phyloP scores from a whole-genome alignment of 1,139 yeast species.

The Suhomyces chickasaworum region DNA sequence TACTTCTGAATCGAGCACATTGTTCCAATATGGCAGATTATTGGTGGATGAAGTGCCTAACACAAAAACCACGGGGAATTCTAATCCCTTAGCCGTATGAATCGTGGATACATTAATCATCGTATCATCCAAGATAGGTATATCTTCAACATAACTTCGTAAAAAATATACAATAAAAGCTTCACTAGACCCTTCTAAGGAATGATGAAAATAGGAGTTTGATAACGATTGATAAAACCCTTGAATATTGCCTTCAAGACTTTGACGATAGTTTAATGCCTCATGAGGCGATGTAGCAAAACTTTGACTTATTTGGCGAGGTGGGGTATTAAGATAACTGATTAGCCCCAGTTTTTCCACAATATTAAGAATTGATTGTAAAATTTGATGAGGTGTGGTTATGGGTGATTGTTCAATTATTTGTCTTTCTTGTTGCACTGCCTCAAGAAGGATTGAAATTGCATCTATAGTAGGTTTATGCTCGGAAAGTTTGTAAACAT shows the following conservation, averaged over 20 bases:
- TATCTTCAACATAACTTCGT: constrained; percentile 49
- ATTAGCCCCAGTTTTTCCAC: constrained; percentile 25
- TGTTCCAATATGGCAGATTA: constrained; percentile 23
- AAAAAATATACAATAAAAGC: constrained; percentile 42
- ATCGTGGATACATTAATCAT: constrained; percentile 59
- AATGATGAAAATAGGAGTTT: constrained; percentile 23
- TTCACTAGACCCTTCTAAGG: constrained; percentile 17
- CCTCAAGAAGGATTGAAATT: constrained; percentile 15
- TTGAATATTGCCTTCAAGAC: constrained; percentile 22
- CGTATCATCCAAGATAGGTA: constrained; percentile 28
- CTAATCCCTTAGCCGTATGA: constrained; percentile 73
- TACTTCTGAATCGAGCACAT: constrained; percentile 12
- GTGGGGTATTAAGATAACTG: constrained; percentile 26
- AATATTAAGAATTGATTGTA: constrained; percentile 25
- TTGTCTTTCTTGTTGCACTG: constrained; percentile 8
- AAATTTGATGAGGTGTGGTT: constrained; percentile 20
- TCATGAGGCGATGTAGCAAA: background rate
- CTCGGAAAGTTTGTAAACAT: constrained; percentile 16
- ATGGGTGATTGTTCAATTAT: background rate
- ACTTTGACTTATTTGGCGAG: constrained; percentile 4
- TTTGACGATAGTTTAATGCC: constrained; percentile 14
- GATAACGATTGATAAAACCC: constrained; percentile 33
- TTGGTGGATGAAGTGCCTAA: constrained; percentile 31
- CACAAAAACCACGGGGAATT: constrained; percentile 68
- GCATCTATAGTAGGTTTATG: constrained; percentile 9